Evolutionary conservation across 1,139 yeast species (phyloP).

Genomic region (Yamadazyma siamensis): DNA sequence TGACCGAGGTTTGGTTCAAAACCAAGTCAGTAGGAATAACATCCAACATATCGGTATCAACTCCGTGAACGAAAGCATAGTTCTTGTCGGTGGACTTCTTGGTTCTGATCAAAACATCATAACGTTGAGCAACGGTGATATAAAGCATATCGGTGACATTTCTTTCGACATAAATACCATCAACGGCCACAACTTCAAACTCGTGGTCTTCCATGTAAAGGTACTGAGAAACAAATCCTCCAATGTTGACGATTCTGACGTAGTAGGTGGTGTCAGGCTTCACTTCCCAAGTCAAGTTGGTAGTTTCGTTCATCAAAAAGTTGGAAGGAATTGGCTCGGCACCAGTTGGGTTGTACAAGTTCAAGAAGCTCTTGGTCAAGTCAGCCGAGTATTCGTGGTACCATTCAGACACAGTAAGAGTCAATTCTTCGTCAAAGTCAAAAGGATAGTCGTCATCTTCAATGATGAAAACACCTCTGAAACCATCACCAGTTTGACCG

Average conservation of each 20-base stretch:
- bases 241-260: slow-evolving; percentile 61
- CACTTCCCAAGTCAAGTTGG: slow-evolving; percentile 54
- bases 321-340: slow-evolving; percentile 79
- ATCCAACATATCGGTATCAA: slow-evolving; percentile 70
- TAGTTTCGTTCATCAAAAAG: slow-evolving; percentile 60
- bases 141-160: slow-evolving; percentile 55
- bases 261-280: slow-evolving; percentile 62
- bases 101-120: slow-evolving; percentile 58
- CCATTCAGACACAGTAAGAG: slow-evolving; percentile 57
- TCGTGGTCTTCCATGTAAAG: slow-evolving; percentile 66
- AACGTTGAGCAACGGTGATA: slow-evolving; percentile 70
- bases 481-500: slow-evolving; percentile 75
- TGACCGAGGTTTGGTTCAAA: slow-evolving; percentile 51
- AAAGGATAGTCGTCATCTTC: slow-evolving; percentile 61
- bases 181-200: slow-evolving; percentile 66
- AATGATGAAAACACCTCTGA: slow-evolving; percentile 67
- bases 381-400: slow-evolving; percentile 52
- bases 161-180: slow-evolving; percentile 65
- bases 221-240: slow-evolving; percentile 71
- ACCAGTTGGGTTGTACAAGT: slow-evolving; percentile 73
- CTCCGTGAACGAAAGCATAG: slow-evolving; percentile 58
- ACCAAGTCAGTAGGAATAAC: slow-evolving; percentile 50
- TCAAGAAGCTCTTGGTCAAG: slow-evolving; percentile 47
- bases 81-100: slow-evolving; percentile 44
- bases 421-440: slow-evolving; percentile 59